Percentiles rank a stretch among this genome's conserved stretches.
Evolutionary conservation across 495 filamentous ascomycete genomes (phyloP).

Genomic region (Physcia stellaris): DNA sequence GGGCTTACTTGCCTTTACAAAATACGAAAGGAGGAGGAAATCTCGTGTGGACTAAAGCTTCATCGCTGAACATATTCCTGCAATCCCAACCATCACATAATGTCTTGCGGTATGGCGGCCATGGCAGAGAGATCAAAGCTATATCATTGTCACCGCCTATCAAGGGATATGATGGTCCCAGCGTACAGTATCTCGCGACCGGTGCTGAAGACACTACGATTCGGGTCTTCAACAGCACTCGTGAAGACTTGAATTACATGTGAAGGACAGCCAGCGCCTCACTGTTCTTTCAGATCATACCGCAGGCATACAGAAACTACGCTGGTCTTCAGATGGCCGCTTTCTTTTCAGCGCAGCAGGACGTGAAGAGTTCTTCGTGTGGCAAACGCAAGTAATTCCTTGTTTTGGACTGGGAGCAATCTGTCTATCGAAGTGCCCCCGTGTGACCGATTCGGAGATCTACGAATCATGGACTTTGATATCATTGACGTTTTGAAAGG

Average conservation of each 20-base stretch:
- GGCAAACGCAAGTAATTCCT: conserved; percentile 47
- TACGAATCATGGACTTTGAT: conserved; percentile 68
- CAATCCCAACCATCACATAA: conserved; percentile 34
- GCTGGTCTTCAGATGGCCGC: conserved; percentile 48
- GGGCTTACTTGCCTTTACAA: conserved; percentile 40
- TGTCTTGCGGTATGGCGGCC: conserved; percentile 51
- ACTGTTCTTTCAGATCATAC: conserved; percentile 60
- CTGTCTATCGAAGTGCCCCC: conserved; percentile 47
- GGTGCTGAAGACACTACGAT: conserved; percentile 84
- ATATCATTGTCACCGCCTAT: conserved; percentile 37
- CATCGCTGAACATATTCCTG: conserved; percentile 27
- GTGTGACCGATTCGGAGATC: conserved; percentile 47
- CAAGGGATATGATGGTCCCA: conserved; percentile 1
- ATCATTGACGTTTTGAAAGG: conserved; percentile 27
- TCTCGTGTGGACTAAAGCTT: conserved; percentile 41
- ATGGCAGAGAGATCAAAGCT: conserved; percentile 82
- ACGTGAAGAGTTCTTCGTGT: conserved; percentile 78
- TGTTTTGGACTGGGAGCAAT: conserved; percentile 42
- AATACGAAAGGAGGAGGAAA: conserved; percentile 20
- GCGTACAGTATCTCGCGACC: conserved; percentile 48
- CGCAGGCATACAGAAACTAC: conserved; percentile 70
- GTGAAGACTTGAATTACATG: neutral
- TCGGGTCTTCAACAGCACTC: conserved; percentile 41
- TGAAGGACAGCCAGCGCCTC: too few relatives aligned
- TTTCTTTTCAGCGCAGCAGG: conserved; percentile 77